Base-by-base conservation (phyloP, 139 green algal genomes). In the Auxenochlorella protothecoides region DNA sequence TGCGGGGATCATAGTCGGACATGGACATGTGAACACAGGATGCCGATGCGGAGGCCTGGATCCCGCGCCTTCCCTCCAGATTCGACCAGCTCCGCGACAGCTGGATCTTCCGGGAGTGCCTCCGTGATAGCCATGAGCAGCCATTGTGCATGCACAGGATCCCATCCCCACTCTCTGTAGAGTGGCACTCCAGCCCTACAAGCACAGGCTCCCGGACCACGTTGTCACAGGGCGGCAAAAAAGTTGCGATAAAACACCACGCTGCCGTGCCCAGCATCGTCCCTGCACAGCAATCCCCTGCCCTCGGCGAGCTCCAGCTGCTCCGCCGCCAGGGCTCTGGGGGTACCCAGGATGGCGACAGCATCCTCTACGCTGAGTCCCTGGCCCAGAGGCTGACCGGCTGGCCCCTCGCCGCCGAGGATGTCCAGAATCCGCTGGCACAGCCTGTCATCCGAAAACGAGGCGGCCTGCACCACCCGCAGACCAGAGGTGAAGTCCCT, bases 231-330 rank as follows among this genome's bases (percentile, higher is more conserved):
- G 14, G 7, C 44, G 63, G 13, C 63, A 62, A 97, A 97, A 74
- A 97, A 95, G 79, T 97, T 97, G 10, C 74, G 60, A 64, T 86
- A 96, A 79, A 93, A 97, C 51, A 84, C 79, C 72, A 97, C 74
- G 1, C 92, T 92, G 67, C 95, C 88, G 3, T 85, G 86, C 0
- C 89, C 27, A 44, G 27, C 84, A 13, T 97, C 93, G 68, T 97
- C 92, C 2, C 92, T 77, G 79, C 90, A 97, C 76, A 97, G 70
- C 44, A 94, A 75, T 6, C 89, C 91, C 8, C 60, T 27, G 11
- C 55, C 56, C 82, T 98, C 93, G 5, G 92, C 93, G 15, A 76
- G 85, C 6, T 87, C 59, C 70, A 98, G 76, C 65, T 97, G 89
- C 82, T 97, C 90, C 3, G 65, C 66, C 3, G 93, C 93, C 6